A percentile compares a stretch with the other conserved stretches of the same genome.
phyloP scores from a whole-genome alignment of 192 early-diverging fungal genomes.

The Entomortierella beljakovae region DNA sequence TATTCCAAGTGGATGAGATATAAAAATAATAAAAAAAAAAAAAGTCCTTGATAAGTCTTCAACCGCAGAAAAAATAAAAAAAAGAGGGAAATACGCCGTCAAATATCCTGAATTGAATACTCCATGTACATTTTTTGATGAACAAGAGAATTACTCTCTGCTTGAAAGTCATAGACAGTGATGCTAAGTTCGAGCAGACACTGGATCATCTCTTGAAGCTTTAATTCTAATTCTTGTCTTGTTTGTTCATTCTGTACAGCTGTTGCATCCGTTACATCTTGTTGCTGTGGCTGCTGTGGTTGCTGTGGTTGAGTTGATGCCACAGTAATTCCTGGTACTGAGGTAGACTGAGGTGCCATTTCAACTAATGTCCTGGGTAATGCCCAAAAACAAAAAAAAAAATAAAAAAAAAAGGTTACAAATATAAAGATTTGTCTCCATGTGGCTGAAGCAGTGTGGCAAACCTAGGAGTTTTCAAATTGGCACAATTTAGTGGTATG shows the following conservation, averaged over 20 bases:
- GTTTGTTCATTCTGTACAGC: constrained; percentile 24
- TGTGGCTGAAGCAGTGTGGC: too few species aligned
- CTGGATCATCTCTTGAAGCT: constrained; percentile 61
- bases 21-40: too few species aligned
- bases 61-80: too few species aligned
- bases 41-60: too few species aligned
- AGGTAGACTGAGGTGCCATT: constrained; percentile 14
- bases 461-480: too few species aligned
- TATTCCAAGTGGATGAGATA: too few species aligned
- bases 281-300: neutral
- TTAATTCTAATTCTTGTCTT: constrained; percentile 54
- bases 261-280: neutral
- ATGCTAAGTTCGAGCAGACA: constrained; percentile 63
- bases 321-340: neutral
- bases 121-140: constrained; percentile 67
- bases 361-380: neutral
- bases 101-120: too few species aligned
- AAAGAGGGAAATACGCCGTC: too few species aligned
- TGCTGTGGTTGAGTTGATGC: neutral
- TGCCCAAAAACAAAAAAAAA: too few species aligned
- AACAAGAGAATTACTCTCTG: constrained; percentile 57
- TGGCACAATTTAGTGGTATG: too few species aligned
- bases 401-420: too few species aligned
- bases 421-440: too few species aligned
- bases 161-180: constrained; percentile 67